Percentiles rank a stretch among this genome's conserved stretches.
Conservation (phyloP, 768 basidiomycete species). For the Boletellus sp. region DNA sequence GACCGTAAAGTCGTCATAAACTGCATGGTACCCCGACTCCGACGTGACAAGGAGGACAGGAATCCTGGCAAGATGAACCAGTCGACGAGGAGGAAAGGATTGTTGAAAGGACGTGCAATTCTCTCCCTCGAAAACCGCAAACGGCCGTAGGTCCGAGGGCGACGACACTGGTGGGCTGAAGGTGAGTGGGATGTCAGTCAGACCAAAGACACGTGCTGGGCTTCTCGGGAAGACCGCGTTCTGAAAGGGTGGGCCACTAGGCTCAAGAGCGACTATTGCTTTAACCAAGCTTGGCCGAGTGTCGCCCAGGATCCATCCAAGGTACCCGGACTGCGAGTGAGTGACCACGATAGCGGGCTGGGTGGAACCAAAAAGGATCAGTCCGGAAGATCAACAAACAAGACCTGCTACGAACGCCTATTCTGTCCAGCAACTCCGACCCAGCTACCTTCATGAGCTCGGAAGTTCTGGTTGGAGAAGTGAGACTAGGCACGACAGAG, state of each 20-base stretch:
- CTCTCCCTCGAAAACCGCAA: conserved; percentile 22
- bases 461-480: conserved; percentile 34
- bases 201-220: conserved; percentile 41
- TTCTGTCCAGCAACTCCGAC: conserved; percentile 41
- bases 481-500: conserved; percentile 40
- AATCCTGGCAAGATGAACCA: conserved; percentile 40
- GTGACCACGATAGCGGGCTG: conserved; percentile 47
- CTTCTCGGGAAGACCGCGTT: conserved; percentile 35
- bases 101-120: conserved; percentile 44
- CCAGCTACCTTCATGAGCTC: conserved; percentile 42
- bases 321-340: conserved; percentile 48
- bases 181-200: conserved; percentile 45
- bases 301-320: conserved; percentile 50
- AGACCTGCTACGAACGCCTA: conserved; percentile 39
- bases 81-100: conserved; percentile 37
- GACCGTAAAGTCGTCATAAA: conserved; percentile 46
- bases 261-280: conserved; percentile 49
- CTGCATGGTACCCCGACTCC: conserved; percentile 47
- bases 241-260: conserved; percentile 48
- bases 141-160: conserved; percentile 35
- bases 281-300: conserved; percentile 41
- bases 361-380: conserved; percentile 1
- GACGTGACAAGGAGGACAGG: conserved; percentile 49
- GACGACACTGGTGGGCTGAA: conserved; percentile 41
- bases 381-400: neutral